Evolutionary conservation across 495 filamentous ascomycete genomes (phyloP).

Genomic region (Neurospora discreta): DNA sequence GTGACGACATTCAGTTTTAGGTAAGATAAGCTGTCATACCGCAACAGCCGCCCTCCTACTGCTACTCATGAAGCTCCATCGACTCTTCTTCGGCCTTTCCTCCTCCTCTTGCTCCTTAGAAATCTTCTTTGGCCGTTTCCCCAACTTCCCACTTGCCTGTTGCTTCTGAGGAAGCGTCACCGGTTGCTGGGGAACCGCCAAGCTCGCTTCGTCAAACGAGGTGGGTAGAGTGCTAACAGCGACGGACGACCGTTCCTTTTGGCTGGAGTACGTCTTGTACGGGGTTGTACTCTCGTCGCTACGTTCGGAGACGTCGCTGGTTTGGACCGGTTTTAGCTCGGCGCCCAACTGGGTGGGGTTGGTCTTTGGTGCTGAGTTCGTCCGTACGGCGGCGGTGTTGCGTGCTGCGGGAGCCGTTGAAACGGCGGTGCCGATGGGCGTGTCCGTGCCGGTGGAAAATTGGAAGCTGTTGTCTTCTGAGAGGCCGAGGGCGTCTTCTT

Average conservation of each 20-base stretch:
- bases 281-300: background rate
- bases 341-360: slow-evolving; percentile 6
- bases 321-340: slow-evolving; percentile 16
- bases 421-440: background rate
- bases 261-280: background rate
- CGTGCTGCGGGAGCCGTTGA: background rate
- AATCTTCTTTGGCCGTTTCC: slow-evolving; percentile 16
- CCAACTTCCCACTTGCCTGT: slow-evolving; percentile 1
- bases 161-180: slow-evolving; percentile 1
- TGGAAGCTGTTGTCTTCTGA: background rate
- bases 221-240: slow-evolving; percentile 7
- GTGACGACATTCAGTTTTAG: no score
- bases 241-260: slow-evolving; percentile 3
- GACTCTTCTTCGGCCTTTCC: slow-evolving; percentile 11
- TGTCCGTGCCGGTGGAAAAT: background rate
- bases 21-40: background rate
- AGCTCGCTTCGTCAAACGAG: slow-evolving; percentile 8
- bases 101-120: background rate
- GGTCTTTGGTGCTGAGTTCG: slow-evolving; percentile 7
- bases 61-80: slow-evolving; percentile 15
- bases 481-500: background rate
- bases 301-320: slow-evolving; percentile 1
- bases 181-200: slow-evolving; percentile 4
- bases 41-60: slow-evolving; percentile 13
- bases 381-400: background rate